Percentiles rank a stretch among this genome's conserved stretches.
These are phyloP conservation scores for Diaporthe australafricana DNA, from an alignment of 2,329 filamentous ascomycete species.

Conservation along the genomic window DNA sequence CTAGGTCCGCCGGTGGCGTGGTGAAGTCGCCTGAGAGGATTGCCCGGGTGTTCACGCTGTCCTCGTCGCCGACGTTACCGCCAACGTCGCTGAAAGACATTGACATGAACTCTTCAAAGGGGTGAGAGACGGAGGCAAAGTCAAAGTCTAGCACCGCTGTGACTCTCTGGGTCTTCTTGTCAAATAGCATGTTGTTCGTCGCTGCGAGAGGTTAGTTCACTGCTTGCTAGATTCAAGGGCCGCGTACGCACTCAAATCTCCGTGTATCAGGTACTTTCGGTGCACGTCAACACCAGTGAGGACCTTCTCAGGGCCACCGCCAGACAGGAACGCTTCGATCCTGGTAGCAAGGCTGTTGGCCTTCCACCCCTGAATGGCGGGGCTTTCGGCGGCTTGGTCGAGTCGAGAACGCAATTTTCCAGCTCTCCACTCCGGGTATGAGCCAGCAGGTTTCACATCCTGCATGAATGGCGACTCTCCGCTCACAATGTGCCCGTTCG, in stretches of 20 bases:
- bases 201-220: conserved; percentile 33
- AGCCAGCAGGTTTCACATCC: conserved; percentile 36
- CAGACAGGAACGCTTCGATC: conserved; percentile 38
- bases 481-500: conserved; percentile 33
- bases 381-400: conserved; percentile 31
- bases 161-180: conserved; percentile 39
- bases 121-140: conserved; percentile 42
- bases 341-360: conserved; percentile 31
- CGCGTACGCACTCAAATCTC: conserved; percentile 43
- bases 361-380: conserved; percentile 41
- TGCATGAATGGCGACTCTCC: conserved; percentile 37
- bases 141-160: conserved; percentile 46
- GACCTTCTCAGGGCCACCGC: conserved; percentile 27
- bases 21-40: conserved; percentile 1
- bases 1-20: background rate
- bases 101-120: conserved; percentile 42
- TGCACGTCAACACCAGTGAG: conserved; percentile 38
- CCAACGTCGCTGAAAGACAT: conserved; percentile 40
- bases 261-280: conserved; percentile 40
- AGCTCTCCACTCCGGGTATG: conserved; percentile 38
- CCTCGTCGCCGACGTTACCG: conserved; percentile 37
- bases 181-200: conserved; percentile 44
- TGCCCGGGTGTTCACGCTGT: background rate
- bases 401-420: conserved; percentile 34
- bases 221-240: background rate